Base-by-base conservation (phyloP, 2,329 filamentous ascomycete genomes). In the Neopestalotiopsis sp. region DNA sequence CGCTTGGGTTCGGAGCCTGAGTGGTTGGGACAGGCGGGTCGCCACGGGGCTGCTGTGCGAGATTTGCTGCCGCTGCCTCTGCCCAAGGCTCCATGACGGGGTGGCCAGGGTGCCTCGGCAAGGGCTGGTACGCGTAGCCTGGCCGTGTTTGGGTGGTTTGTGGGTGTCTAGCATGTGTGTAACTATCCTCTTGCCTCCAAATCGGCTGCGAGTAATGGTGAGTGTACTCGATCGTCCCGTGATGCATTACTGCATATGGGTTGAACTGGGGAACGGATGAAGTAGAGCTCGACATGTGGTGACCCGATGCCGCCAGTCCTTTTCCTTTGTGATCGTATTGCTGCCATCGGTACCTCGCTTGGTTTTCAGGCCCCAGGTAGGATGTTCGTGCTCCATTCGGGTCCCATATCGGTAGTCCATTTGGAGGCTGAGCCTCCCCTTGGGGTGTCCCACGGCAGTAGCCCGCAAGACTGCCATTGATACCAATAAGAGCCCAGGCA, bases 401-500 rank as follows among this genome's bases (percentile, higher is more conserved):
- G 71, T 88, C 86, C 89, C 90, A 92, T 3, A 90, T 79, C 0
- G 89, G 88, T 14, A 91, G 81, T 1, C 88, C 89, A 58, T 86
- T 86, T 1, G 84, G 82, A 1, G 92, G 91, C 69, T 89, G 83
- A 38, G 90, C 86, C 70, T 92, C 89, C n/a, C 88, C 91, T 24
- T 79, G 81, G 1, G 92, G 90, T 34, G 82, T 84, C 2, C 92
- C 92, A 4, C 83, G 84, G 61, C 88, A 84, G 74, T 91, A 92
- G 3, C 88, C 84, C 17, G 90, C 89, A 67, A 95, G 81, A 56
- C 89, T 91, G 14, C 91, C 91, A 77, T 96, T 95, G 82, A 95
- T 95, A 28, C 93, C 93, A 30, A 90, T 89, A 12, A 95, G 81
- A 1, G 91, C 91, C 93, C 93, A 97, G 10, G 93, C 93, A 77